Evolutionary conservation across 2,329 filamentous ascomycete species (phyloP), one percentile per base, ranked within the genome.

Genomic region (Aureobasidium sp.): DNA sequence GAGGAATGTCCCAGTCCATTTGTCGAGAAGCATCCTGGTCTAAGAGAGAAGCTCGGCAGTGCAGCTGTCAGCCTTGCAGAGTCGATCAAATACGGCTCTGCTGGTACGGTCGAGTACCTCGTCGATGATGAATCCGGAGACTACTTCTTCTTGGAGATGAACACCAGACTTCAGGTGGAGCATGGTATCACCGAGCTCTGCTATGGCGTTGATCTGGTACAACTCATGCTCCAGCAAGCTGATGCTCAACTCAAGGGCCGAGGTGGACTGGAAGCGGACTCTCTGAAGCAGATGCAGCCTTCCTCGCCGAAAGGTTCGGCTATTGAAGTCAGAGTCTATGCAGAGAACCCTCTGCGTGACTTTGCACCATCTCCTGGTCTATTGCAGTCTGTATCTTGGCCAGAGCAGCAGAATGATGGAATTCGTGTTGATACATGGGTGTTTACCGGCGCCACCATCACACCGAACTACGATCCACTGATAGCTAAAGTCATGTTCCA

Each of bases 101-200:
- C 90, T 9, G 91, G 91, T 1, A 96, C 91, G 0, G 88, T 96
- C 25, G 91, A 96, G 75, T 96, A 92, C 70, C 88, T 96, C 47
- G 86, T 96, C 5, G 91, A 96, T 73, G 89, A 91, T 71, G 85
- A 90, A 68, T 86, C 85, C 5, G 89, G 86, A 52, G 83, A 88
- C 47, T 96, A 94, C 74, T 96, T 81, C 74, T 84, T 84, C 64
- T 71, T 84, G 0, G 82, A 84, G 66, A 83, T 84, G 80, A 84
- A 84, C 65, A 83, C 82, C 1, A 73, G 82, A 49, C 72, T 84
- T 2, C 82, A 84, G 64, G 82, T 84, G 6, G 82, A 84, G 67
- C 82, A 84, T 66, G 79, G 79, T 0, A 82, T 84, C 36, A 84
- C 82, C 0, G 82, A 84, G 66, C 70, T 82, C 16, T 83, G 81